phyloP scores from a whole-genome alignment of 2,329 filamentous ascomycete species.

The Fusarium sp. region DNA sequence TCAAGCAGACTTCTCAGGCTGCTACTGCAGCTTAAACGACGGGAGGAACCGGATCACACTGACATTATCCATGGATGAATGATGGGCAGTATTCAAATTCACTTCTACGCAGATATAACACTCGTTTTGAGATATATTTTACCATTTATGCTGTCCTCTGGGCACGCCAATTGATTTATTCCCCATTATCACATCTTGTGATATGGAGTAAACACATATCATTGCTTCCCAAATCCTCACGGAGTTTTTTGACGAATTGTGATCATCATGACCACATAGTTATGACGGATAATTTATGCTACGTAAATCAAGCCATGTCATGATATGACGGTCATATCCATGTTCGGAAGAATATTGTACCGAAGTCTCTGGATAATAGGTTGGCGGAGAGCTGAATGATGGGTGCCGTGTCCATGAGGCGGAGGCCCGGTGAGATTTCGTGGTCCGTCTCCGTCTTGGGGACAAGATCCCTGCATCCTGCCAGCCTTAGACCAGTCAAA shows the following conservation, averaged over 20 bases:
- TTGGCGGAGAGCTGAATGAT: not conserved
- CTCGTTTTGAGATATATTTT: slow-evolving; percentile 33
- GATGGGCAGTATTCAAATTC: slow-evolving; percentile 25
- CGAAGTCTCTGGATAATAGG: not conserved
- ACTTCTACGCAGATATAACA: slow-evolving; percentile 28
- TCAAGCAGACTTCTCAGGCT: slow-evolving; percentile 45
- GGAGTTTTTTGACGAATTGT: not conserved
- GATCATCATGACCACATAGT: not conserved
- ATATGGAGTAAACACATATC: slow-evolving; percentile 7
- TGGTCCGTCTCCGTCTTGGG: slow-evolving; percentile 39
- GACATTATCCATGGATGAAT: slow-evolving; percentile 6
- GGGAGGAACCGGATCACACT: not conserved
- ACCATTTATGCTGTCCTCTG: slow-evolving; percentile 18
- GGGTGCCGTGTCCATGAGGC: slow-evolving; percentile 18
- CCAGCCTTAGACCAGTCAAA: slow-evolving; percentile 29
- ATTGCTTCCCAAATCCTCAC: not conserved
- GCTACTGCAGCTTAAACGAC: slow-evolving; percentile 41
- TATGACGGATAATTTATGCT: not conserved
- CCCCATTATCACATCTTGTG: slow-evolving; percentile 4
- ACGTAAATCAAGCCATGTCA: not conserved
- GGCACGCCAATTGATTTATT: slow-evolving; percentile 36
- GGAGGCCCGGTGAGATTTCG: slow-evolving; percentile 45
- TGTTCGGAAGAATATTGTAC: slow-evolving; percentile 12
- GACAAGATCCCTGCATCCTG: slow-evolving; percentile 22
- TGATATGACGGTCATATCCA: not conserved